Evolutionary conservation across 768 basidiomycete species (phyloP).

Genomic region (Rhizopogon rudus): DNA sequence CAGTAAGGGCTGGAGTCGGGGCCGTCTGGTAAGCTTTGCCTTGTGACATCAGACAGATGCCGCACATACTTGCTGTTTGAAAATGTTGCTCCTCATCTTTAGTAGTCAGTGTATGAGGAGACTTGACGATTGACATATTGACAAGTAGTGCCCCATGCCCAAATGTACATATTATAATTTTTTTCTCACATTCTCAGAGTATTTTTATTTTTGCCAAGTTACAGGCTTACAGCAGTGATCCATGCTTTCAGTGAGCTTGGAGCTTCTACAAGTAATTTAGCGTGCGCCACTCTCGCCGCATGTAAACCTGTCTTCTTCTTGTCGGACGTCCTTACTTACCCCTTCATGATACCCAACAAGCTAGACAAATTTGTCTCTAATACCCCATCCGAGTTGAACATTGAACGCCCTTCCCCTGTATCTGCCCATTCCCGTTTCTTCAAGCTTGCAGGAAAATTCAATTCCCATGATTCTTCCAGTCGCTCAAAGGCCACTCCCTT

Average conservation of each 20-base stretch:
- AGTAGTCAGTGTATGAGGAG: too few relatives aligned
- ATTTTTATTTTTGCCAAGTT: too few relatives aligned
- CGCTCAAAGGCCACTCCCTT: constrained; percentile 2
- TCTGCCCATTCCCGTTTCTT: constrained; percentile 3
- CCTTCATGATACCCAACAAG: constrained; percentile 14
- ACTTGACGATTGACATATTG: too few relatives aligned
- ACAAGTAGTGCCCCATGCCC: too few relatives aligned
- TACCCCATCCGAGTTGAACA: neutral
- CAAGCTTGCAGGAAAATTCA: constrained; percentile 6
- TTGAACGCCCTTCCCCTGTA: neutral
- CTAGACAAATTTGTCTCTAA: constrained; percentile 6
- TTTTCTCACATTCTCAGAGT: too few relatives aligned
- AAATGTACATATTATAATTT: neutral
- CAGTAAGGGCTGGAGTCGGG: too few relatives aligned
- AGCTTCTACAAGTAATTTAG: neutral
- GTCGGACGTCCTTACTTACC: neutral
- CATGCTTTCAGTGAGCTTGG: too few relatives aligned
- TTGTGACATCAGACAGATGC: too few relatives aligned
- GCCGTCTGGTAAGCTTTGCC: too few relatives aligned
- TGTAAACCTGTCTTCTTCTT: neutral
- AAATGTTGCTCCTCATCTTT: too few relatives aligned
- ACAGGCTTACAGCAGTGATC: too few relatives aligned
- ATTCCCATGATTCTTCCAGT: neutral
- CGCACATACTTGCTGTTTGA: too few relatives aligned
- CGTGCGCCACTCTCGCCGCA: neutral